Percentiles rank a stretch among this genome's conserved stretches.
These are phyloP conservation scores for Fusarium lateritium DNA, from an alignment of 2,329 filamentous ascomycete genomes.

Conservation along the genomic window DNA sequence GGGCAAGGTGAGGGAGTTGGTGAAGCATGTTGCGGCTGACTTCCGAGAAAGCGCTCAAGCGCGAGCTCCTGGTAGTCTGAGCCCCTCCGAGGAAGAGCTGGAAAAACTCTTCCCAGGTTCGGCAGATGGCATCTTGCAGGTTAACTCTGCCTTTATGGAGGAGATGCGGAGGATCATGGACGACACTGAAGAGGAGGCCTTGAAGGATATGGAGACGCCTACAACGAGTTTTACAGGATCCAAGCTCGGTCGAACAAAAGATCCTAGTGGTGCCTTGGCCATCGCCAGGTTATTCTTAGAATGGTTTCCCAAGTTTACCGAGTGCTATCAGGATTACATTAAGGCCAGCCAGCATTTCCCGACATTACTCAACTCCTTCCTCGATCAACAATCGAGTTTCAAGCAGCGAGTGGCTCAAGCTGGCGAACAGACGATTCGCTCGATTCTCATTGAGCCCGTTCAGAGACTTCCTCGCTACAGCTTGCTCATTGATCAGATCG, in stretches of 20 bases:
- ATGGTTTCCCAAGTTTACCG: constrained; percentile 93
- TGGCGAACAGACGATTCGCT: constrained; percentile 91
- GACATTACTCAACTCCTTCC: constrained; percentile 82
- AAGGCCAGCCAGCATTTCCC: constrained; percentile 90
- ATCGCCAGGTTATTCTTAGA: constrained; percentile 87
- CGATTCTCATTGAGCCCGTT: constrained; percentile 94
- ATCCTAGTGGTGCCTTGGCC: constrained; percentile 82
- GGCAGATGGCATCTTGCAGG: constrained; percentile 82
- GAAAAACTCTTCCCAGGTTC: constrained; percentile 85
- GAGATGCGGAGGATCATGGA: constrained; percentile 84
- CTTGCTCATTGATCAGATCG: constrained; percentile 95
- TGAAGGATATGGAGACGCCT: constrained; percentile 78
- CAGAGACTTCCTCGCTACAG: constrained; percentile 95
- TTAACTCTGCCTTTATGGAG: constrained; percentile 86
- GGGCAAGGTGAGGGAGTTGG: constrained; percentile 85
- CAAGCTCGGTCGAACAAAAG: constrained; percentile 67
- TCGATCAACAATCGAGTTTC: constrained; percentile 87
- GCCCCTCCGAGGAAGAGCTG: constrained; percentile 80
- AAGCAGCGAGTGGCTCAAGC: constrained; percentile 83
- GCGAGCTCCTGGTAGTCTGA: constrained; percentile 72
- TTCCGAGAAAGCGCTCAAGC: constrained; percentile 79
- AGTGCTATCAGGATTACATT: constrained; percentile 95
- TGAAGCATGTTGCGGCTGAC: constrained; percentile 84
- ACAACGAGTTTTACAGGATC: constrained; percentile 60
- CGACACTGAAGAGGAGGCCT: constrained; percentile 84